phyloP scores from a whole-genome alignment of 2,329 filamentous ascomycete species.

The Microcyclosporella mali region DNA sequence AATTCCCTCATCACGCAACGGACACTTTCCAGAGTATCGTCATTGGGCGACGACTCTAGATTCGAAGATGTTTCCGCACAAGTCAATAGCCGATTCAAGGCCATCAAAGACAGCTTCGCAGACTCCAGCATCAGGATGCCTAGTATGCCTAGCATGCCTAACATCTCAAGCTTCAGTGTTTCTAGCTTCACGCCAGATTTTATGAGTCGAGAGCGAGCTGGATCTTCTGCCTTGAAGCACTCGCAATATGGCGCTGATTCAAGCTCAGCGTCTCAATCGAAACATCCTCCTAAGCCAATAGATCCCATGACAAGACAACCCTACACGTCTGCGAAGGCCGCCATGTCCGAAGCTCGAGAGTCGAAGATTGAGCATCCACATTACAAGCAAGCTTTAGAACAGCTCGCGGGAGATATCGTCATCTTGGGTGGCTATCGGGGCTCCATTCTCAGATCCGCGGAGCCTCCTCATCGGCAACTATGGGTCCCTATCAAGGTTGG shows the following conservation, averaged over 20 bases:
- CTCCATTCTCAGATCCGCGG: slow-evolving; percentile 77
- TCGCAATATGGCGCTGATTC: background rate
- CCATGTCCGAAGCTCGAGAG: slow-evolving; percentile 13
- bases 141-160: slow-evolving; percentile 34
- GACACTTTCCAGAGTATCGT: slow-evolving; percentile 70
- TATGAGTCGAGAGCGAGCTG: slow-evolving; percentile 23
- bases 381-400: slow-evolving; percentile 53
- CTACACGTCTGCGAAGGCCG: slow-evolving; percentile 20
- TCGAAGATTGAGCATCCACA: slow-evolving; percentile 42
- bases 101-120: slow-evolving; percentile 79
- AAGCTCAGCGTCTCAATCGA: slow-evolving; percentile 2
- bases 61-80: slow-evolving; percentile 77
- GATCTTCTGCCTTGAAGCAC: slow-evolving; percentile 14
- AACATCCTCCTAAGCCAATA: slow-evolving; percentile 12
- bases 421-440: slow-evolving; percentile 86
- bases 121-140: slow-evolving; percentile 69
- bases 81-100: slow-evolving; percentile 83
- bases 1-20: slow-evolving; percentile 69
- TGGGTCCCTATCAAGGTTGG: slow-evolving; percentile 95
- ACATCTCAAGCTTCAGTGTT: slow-evolving; percentile 42
- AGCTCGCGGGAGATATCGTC: slow-evolving; percentile 76
- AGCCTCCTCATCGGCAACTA: slow-evolving; percentile 74
- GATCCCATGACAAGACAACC: slow-evolving; percentile 25
- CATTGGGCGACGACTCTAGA: slow-evolving; percentile 72
- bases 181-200: slow-evolving; percentile 26